Conservation (phyloP, 2,329 filamentous ascomycete genomes). For the Diaporthe caulivora region DNA sequence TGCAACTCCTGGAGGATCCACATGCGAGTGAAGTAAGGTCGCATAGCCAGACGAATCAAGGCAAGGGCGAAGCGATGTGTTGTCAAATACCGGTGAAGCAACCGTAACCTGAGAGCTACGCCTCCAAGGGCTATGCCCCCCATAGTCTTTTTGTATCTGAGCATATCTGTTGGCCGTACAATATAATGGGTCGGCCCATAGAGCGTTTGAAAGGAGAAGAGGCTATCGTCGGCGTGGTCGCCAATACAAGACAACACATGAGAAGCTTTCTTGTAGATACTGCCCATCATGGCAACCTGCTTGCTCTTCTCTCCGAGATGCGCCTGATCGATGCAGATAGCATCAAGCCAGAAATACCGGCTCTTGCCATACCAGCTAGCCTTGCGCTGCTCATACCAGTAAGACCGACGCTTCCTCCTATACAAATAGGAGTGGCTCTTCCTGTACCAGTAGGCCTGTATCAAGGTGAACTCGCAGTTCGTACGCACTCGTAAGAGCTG, state of each 20-base stretch:
- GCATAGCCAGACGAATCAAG: neutral
- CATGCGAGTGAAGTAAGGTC: neutral
- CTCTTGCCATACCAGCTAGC: neutral
- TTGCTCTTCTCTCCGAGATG: constrained; percentile 19
- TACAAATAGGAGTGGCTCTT: neutral
- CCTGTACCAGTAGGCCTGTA: constrained; percentile 7
- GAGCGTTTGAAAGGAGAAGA: neutral
- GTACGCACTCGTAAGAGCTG: constrained; percentile 7
- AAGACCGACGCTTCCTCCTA: neutral
- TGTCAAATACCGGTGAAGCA: neutral
- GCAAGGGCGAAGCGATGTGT: neutral
- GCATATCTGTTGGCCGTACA: neutral
- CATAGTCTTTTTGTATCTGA: neutral
- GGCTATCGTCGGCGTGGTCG: neutral
- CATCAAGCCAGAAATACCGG: constrained; percentile 20
- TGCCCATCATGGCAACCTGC: constrained; percentile 33
- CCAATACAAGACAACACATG: constrained; percentile 24
- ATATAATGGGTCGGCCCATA: neutral
- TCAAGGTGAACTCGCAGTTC: constrained; percentile 14
- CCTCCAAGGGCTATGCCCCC: no score
- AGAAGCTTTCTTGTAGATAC: constrained; percentile 21
- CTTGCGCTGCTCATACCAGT: neutral
- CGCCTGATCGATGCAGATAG: constrained; percentile 28
- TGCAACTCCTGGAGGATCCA: constrained; percentile 6
- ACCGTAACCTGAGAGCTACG: neutral